Base-by-base conservation (phyloP, 345 rosid species). In the Citrus unshiu region DNA sequence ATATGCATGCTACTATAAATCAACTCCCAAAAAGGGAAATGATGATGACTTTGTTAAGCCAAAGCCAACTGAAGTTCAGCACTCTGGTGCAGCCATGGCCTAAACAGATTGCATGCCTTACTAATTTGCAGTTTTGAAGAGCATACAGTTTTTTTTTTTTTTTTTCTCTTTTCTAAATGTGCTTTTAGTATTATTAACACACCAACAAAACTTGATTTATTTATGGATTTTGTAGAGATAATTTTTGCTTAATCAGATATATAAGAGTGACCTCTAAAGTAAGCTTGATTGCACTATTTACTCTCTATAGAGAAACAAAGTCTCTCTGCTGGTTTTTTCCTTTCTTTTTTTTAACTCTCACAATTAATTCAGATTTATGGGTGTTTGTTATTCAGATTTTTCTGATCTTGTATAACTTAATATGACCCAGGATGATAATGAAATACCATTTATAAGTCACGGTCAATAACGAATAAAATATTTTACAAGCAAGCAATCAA, bases 1-100 rank as follows among this genome's bases (percentile, higher is more conserved):
- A 16, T 84, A 85, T 39, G 85, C 56, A 8, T 9, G 22, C 22
- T 84, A 85, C 85, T 81, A 30, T n/a, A 80, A 24, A 4, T 34
- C 76, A 18, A 78, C 84, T 0, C 83, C 85, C 0, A 29, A 66
- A 0, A 29, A 73, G 4, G 77, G 56, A 9, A 51, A 18, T 16
- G 21, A 16, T 51, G 78, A 43, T 1, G 70, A 58, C 7, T 73
- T 4, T 4, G 71, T 7, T 34, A 88, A 86, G 87, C 75, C 76
- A 27, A 89, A 86, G 87, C 75, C 76, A 27, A 43, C 89, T 10
- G 90, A 84, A 72, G 78, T 90, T 72, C 90, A 91, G 78, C 80
- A 85, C 46, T n/a, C 88, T 2, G 68, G 69, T 60, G 64, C 72
- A 14, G 2, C 72, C 30, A 51, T 34, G n/a, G 79, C 64, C 12